Percentiles rank a stretch among this genome's conserved stretches.
phyloP scores from a whole-genome alignment of 225 moss, liverwort and hornwort genomes.

The Polytrichum commune region DNA sequence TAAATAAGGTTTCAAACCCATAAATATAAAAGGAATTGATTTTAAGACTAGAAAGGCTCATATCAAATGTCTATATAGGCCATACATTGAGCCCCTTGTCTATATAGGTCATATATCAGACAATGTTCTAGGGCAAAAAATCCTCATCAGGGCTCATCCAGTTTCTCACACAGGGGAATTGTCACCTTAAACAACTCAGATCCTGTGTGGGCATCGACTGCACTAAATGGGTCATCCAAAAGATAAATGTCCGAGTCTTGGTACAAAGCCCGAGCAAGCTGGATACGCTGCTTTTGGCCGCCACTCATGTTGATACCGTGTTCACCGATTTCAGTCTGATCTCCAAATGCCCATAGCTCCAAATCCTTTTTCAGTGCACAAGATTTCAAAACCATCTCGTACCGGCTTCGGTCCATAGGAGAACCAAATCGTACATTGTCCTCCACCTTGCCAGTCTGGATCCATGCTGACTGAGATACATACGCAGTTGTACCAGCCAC shows the following conservation, averaged over 20 bases:
- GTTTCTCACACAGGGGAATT: neutral
- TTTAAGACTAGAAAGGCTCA: no score
- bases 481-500: slow-evolving; percentile 60
- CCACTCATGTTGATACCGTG: slow-evolving; percentile 80
- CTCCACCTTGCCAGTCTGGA: slow-evolving; percentile 61
- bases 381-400: slow-evolving; percentile 43
- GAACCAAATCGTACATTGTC: slow-evolving; percentile 66
- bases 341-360: slow-evolving; percentile 65
- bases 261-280: slow-evolving; percentile 75
- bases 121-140: no score
- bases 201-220: slow-evolving; percentile 77
- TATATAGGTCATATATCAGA: no score
- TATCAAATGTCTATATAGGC: no score
- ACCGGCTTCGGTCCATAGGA: slow-evolving; percentile 42
- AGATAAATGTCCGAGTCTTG: slow-evolving; percentile 68
- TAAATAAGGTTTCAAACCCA: no score
- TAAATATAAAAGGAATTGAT: no score
- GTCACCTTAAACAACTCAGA: slow-evolving; percentile 53
- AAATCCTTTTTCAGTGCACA: slow-evolving; percentile 57
- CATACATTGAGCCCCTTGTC: no score
- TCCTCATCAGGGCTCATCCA: neutral
- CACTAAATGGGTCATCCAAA: slow-evolving; percentile 76
- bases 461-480: slow-evolving; percentile 79
- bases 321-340: slow-evolving; percentile 87
- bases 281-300: slow-evolving; percentile 81